A percentile compares a stretch with the other conserved stretches of the same genome.
Evolutionary conservation across 352 stramenopile species (phyloP).

Genomic region (Globisporangium viniferum): DNA sequence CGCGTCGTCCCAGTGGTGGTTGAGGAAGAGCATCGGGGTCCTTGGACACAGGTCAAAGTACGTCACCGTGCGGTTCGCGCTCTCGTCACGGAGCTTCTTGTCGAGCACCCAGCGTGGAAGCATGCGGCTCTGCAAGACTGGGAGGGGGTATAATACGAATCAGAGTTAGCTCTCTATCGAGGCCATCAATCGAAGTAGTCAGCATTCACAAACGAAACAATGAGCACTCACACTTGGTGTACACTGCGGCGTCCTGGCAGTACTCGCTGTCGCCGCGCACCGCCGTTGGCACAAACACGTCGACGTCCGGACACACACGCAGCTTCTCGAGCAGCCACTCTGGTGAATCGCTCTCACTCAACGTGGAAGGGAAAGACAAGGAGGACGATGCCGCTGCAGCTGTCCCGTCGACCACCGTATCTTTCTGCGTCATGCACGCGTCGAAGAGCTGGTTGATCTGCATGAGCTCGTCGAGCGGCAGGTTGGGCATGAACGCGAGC

Average conservation of each 20-base stretch:
- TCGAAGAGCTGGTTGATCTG: slow-evolving; percentile 10
- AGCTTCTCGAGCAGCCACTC: background rate
- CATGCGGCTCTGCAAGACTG: slow-evolving; percentile 12
- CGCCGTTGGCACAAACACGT: slow-evolving; percentile 53
- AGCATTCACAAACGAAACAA: background rate
- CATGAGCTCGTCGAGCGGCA: background rate
- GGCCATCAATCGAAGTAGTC: too few species aligned
- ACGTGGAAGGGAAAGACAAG: background rate
- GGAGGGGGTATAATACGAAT: background rate
- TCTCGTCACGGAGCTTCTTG: background rate
- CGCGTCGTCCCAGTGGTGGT: slow-evolving; percentile 51
- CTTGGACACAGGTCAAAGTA: slow-evolving; percentile 60
- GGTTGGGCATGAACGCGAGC: slow-evolving; percentile 1
- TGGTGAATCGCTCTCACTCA: background rate
- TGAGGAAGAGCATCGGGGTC: slow-evolving; percentile 53
- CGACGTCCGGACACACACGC: slow-evolving; percentile 42
- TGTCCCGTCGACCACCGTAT: background rate
- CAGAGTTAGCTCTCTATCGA: background rate
- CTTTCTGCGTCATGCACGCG: slow-evolving; percentile 7
- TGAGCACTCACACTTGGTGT: slow-evolving; percentile 50
- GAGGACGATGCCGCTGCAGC: background rate
- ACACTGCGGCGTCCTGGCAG: slow-evolving; percentile 67
- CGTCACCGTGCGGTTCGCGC: background rate
- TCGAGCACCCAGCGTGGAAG: slow-evolving; percentile 11
- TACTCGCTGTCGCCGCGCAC: slow-evolving; percentile 51